These are phyloP conservation scores for Aspergillus quadrilineatus DNA, from an alignment of 2,329 filamentous ascomycete species.

Conservation along the genomic window DNA sequence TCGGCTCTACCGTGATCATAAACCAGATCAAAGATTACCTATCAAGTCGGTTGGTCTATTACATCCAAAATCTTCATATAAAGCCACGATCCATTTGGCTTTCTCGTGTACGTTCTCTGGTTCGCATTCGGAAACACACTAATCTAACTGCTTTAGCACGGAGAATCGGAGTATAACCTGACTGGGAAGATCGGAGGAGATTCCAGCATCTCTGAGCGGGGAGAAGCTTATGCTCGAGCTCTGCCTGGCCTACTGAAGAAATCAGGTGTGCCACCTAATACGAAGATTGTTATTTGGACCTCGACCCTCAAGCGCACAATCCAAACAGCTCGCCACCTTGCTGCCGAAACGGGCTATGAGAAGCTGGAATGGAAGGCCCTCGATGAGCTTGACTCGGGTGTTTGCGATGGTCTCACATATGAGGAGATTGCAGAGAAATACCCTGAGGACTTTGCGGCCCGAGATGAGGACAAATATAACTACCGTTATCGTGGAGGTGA, in stretches of 20 bases:
- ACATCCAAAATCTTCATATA: constrained; percentile 55
- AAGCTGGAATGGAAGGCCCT: constrained; percentile 98
- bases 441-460: constrained; percentile 90
- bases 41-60: background rate
- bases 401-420: constrained; percentile 95
- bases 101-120: constrained; percentile 67
- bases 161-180: constrained; percentile 90
- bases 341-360: constrained; percentile 69
- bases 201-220: constrained; percentile 78
- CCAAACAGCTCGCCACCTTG: constrained; percentile 81
- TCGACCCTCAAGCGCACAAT: constrained; percentile 81
- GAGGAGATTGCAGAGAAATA: constrained; percentile 88
- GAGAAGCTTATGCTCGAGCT: constrained; percentile 80
- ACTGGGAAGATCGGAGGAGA: constrained; percentile 91
- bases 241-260: constrained; percentile 80
- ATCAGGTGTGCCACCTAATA: constrained; percentile 72
- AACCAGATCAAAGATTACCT: background rate
- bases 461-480: constrained; percentile 99
- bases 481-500: constrained; percentile 97
- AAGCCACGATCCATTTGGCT: constrained; percentile 54
- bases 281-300: constrained; percentile 70
- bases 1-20: constrained; percentile 52
- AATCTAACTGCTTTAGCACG: constrained; percentile 62
- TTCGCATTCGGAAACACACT: background rate
- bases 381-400: constrained; percentile 92